phyloP scores from a whole-genome alignment of 2,329 filamentous ascomycete species.

The Aureobasidium uvarum region DNA sequence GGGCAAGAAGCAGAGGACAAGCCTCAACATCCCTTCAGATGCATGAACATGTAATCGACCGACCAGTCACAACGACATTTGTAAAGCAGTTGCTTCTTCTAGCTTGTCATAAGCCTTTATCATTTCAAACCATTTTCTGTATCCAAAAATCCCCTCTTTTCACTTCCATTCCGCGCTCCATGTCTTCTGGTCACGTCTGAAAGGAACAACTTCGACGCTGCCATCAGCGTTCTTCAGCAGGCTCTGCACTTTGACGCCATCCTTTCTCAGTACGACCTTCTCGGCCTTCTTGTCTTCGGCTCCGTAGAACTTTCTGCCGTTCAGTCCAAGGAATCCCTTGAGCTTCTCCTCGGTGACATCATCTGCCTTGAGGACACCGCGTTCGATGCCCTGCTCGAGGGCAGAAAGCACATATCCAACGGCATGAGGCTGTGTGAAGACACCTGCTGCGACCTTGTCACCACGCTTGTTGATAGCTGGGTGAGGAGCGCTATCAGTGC shows the following conservation, averaged over 20 bases:
- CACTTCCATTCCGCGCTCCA: conserved; percentile 53
- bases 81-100: background rate
- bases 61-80: background rate
- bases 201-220: conserved; percentile 62
- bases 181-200: conserved; percentile 60
- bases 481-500: conserved; percentile 71
- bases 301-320: conserved; percentile 58
- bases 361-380: conserved; percentile 53
- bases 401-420: conserved; percentile 64
- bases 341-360: conserved; percentile 56
- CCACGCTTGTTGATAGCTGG: conserved; percentile 60
- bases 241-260: conserved; percentile 55
- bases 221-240: conserved; percentile 55
- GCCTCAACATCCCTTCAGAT: conserved; percentile 23
- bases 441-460: conserved; percentile 63
- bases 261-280: conserved; percentile 58
- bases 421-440: conserved; percentile 75
- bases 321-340: conserved; percentile 58
- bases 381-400: conserved; percentile 61
- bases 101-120: background rate
- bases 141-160: background rate
- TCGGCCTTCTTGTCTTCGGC: conserved; percentile 48
- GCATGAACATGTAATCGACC: background rate
- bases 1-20: conserved; percentile 32
- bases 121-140: background rate